Conservation (phyloP, 2,329 filamentous ascomycete species). For the Neurospora crassa region DNA sequence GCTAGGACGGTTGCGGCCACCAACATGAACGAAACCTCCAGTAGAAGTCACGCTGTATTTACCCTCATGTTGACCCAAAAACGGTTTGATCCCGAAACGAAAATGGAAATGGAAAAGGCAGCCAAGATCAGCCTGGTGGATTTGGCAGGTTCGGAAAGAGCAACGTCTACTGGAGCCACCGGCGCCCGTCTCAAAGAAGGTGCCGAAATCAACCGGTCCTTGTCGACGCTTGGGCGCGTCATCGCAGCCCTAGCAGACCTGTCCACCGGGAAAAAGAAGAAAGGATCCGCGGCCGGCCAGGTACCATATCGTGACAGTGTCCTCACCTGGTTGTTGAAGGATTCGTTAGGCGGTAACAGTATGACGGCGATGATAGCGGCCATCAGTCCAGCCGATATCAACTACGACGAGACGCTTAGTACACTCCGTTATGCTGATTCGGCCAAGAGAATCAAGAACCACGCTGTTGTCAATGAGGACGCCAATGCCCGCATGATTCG, state of each 20-base stretch:
- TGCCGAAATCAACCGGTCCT: slow-evolving; percentile 93
- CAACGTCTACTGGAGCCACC: slow-evolving; percentile 92
- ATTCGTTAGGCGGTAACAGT: slow-evolving; percentile 94
- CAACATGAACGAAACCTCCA: slow-evolving; percentile 99
- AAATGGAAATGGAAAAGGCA: slow-evolving; percentile 95
- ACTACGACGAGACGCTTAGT: slow-evolving; percentile 94
- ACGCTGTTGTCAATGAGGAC: slow-evolving; percentile 97
- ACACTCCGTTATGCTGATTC: slow-evolving; percentile 95
- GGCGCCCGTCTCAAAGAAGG: slow-evolving; percentile 93
- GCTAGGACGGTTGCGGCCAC: slow-evolving; percentile 94
- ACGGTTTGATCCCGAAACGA: slow-evolving; percentile 79
- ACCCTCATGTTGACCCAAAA: slow-evolving; percentile 94
- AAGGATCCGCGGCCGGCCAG: slow-evolving; percentile 56
- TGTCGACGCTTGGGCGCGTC: slow-evolving; percentile 93
- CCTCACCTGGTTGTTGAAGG: slow-evolving; percentile 92
- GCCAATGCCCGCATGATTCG: slow-evolving; percentile 98
- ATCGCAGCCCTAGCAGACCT: slow-evolving; percentile 92
- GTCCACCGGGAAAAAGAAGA: slow-evolving; percentile 76
- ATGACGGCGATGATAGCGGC: slow-evolving; percentile 99
- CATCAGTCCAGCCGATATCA: slow-evolving; percentile 96
- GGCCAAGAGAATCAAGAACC: slow-evolving; percentile 99
- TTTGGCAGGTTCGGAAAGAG: slow-evolving; percentile 93
- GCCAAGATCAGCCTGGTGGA: slow-evolving; percentile 97
- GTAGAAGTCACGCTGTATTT: slow-evolving; percentile 96
- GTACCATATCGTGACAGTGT: slow-evolving; percentile 97